Evolutionary conservation across 2,329 filamentous ascomycete genomes (phyloP), one percentile per base, ranked within the genome.

Genomic region (Colletotrichum endophyticum): DNA sequence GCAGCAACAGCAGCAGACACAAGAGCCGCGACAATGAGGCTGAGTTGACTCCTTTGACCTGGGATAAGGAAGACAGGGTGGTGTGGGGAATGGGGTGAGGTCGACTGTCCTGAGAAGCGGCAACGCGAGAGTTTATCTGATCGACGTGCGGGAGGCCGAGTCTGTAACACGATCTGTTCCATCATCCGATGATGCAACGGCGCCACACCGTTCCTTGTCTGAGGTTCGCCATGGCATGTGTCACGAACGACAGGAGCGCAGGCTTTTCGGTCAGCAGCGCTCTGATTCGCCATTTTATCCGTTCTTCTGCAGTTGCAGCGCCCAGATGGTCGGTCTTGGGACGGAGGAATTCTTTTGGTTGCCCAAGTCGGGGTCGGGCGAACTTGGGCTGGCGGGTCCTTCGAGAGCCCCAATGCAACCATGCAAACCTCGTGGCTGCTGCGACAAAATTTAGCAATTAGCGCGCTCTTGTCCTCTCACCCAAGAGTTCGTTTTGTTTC

Each of bases 1-100:
- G 44, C 44, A 53, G 44, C 44, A 49, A n/a, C 80, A 80, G 66
- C 77, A 81, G 53, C 83, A 83, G 70, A 79, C 83, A 73, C 74
- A 78, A 70, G 78, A 80, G 73, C n/a, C 28, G 34, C 53, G 66
- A 62, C 49, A 59, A 64, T 36, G 77, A 77, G 72, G 64, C 66
- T 73, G 36, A 70, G 72, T 56, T 28, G 64, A 34, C 34, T 49
- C 15, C 34, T 66, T 30, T 56, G 44, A 30, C 27, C 74, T 74
- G 74, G 59, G 16, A 27, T 66, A 36, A 28, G n/a, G 28, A 39
- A 68, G 30, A 34, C 59, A 73, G 36, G 67, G 66, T 70, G 39
- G 30, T 75, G 75, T 77, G 75, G 75, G 75, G 75, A 77, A 77
- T 77, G 75, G 67, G 66, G 61, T 75, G 75, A 77, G 66, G 62